These are phyloP conservation scores for Vaucheria bursata DNA, from an alignment of 352 stramenopile genomes.

Conservation along the genomic window DNA sequence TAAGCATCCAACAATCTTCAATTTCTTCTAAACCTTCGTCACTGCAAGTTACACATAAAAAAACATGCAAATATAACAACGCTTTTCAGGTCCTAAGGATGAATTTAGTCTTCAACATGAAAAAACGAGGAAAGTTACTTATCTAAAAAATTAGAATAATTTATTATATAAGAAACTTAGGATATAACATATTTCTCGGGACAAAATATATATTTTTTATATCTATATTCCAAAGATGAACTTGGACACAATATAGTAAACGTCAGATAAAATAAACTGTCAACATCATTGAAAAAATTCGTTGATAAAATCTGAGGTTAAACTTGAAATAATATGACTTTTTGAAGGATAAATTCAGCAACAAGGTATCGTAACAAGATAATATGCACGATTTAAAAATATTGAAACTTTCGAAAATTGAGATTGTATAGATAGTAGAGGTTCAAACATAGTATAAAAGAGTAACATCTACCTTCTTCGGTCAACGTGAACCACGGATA, in stretches of 20 bases:
- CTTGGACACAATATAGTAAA: too few species aligned
- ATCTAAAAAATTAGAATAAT: background rate
- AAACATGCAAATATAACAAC: background rate
- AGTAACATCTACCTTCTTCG: slow-evolving; percentile 10
- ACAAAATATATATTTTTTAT: too few species aligned
- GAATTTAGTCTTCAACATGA: background rate
- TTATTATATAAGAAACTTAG: background rate
- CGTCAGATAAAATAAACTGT: too few species aligned
- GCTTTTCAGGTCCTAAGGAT: background rate
- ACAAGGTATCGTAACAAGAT: too few species aligned
- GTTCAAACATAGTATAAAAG: background rate
- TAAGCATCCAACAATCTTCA: slow-evolving; percentile 42
- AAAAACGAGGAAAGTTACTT: background rate
- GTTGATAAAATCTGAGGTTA: too few species aligned
- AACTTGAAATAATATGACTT: too few species aligned
- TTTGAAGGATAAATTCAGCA: too few species aligned
- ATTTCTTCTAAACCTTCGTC: slow-evolving; percentile 44
- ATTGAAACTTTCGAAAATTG: background rate
- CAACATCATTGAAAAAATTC: too few species aligned
- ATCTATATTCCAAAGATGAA: too few species aligned
- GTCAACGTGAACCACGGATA: slow-evolving; percentile 39
- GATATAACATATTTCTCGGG: too few species aligned
- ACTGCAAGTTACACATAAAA: background rate
- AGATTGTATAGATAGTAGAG: background rate
- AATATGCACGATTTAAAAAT: too few species aligned